Percentiles rank a stretch among this genome's conserved stretches.
Evolutionary conservation across 306 rosid genomes (phyloP).

Genomic region (Prunus mira): DNA sequence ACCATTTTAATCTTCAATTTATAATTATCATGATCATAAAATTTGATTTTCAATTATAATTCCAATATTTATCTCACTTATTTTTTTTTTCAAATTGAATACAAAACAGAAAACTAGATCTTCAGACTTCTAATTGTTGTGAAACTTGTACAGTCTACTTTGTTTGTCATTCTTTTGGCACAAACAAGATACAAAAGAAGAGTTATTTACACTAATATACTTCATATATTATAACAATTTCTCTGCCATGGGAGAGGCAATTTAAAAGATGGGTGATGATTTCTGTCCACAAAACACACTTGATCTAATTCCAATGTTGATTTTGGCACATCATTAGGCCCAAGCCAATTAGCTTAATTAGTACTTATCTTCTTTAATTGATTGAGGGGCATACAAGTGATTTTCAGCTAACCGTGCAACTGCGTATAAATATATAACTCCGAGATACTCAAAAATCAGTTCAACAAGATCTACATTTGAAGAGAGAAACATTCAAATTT

Average conservation of each 20-base stretch:
- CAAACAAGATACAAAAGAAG: no score
- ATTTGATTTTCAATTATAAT: neutral
- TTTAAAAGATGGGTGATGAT: neutral
- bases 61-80: neutral
- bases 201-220: no score
- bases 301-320: neutral
- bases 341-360: no score
- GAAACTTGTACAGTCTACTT: neutral
- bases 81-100: neutral
- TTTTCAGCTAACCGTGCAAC: constrained; percentile 4
- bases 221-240: no score
- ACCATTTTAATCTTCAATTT: no score
- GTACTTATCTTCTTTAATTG: no score
- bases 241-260: neutral
- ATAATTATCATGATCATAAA: no score
- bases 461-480: constrained; percentile 20
- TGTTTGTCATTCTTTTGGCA: neutral
- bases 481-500: constrained; percentile 26
- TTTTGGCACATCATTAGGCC: no score
- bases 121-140: neutral
- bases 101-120: neutral
- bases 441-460: constrained; percentile 11
- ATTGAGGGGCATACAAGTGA: neutral
- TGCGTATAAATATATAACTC: neutral
- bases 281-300: neutral